Base-by-base conservation (phyloP, 2,329 filamentous ascomycete genomes). In the Dothiorella sarmentorum region DNA sequence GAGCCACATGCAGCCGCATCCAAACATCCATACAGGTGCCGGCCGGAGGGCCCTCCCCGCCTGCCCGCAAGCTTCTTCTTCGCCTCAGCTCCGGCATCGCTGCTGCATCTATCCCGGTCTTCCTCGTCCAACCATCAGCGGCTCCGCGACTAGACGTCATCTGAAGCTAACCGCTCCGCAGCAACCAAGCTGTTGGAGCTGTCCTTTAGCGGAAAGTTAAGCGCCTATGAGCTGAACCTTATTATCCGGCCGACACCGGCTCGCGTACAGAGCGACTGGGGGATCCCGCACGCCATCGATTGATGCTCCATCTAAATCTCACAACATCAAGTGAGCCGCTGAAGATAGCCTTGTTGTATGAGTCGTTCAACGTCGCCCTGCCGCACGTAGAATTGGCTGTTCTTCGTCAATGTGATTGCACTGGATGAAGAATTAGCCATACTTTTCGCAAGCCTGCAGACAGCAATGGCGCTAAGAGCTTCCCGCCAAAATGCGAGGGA, bases 331-430 rank as follows among this genome's bases (percentile, higher is more conserved):
- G 59, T 45, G 65, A 99, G 80, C 67, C 91, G 91, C 73, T 97
- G 92, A 63, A 99, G 78, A 76, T 97, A 99, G 18, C 94, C 94
- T 71, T 97, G 93, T 15, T 91, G 85, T 68, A 99, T 97, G 66
- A 99, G 75, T 52, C 92, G 84, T 75, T 99, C 94, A 6, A 99
- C 94, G 75, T 99, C 94, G 22, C 91, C 93, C 69, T 97, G 91
- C 45, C 93, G 85, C 37, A 99, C 94, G 69, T 95, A 97, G 70
- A 99, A 96, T 71, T 99, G 94, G 69, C 92, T 97, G 75, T 99
- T 97, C 75, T 96, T 97, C 35, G 91, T 96, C 77, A 99, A 82
- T 61, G 89, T 97, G 67, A 99, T 97, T 11, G 92, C 90, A 15
- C 91, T 96, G 66, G 45, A 9, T 13, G 15, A 38, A 27, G n/a